Base-by-base conservation (phyloP, 345 rosid species). In the Carallia pectinifolia region DNA sequence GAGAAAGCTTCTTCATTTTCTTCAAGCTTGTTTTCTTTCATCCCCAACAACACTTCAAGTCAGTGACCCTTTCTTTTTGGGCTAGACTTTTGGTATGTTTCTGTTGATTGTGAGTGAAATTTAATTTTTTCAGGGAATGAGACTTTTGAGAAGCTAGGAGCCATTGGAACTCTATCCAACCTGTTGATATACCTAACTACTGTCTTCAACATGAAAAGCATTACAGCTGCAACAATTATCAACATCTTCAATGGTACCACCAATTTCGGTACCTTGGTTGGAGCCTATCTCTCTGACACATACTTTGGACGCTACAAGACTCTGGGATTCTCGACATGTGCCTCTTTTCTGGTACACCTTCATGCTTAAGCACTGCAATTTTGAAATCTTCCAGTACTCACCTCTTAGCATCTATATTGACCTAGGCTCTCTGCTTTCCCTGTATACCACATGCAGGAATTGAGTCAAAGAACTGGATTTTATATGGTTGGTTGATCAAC, bases 141-240 rank as follows among this genome's bases (percentile, higher is more conserved):
- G 69, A 83, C 94, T 31, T 89, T 91, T 79, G 97, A 91, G 90
- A 91, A 89, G 88, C 80, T 89, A 44, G 97, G 94, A 76, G 88
- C 88, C 37, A 82, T 90, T 6, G 92, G 97, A 18, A 89, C 93
- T 2, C 61, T 89, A 38, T 79, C 94, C 13, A 91, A 91, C 78
- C 83, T 91, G 61, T 80, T 91, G 76, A 80, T 91, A 48, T 91
- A 91, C 70, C 82, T 91, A 27, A 89, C 95, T 8, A 23, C 82
- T 58, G 92, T 86, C 52, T 91, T 91, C 77, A 82, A 91, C 84
- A 63, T 87, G 77, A 79, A 84, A 72, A 83, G 70, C 76, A 76
- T 79, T 10, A 83, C 88, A 2, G 92, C 97, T 65, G 91, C 89
- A 36, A 91, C 88, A 27, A 83, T 85, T 62, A 80, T 89, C 74